phyloP scores from a whole-genome alignment of 805 yeast genomes.

The Ogataea degrootiae region DNA sequence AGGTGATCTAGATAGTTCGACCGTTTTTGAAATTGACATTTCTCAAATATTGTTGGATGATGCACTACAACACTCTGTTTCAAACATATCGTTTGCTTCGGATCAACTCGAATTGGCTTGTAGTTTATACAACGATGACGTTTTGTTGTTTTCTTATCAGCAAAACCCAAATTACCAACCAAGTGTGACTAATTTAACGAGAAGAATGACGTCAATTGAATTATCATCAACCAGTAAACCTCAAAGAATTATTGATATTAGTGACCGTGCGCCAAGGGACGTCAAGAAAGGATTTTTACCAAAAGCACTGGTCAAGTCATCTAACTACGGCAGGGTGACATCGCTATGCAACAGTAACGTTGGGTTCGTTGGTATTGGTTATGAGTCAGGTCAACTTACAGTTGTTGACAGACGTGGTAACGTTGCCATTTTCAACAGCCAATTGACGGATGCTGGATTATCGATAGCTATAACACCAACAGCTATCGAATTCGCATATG shows the following conservation, averaged over 20 bases:
- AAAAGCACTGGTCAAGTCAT: constrained; percentile 38
- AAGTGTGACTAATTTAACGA: constrained; percentile 16
- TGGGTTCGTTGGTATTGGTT: constrained; percentile 83
- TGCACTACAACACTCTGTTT: constrained; percentile 42
- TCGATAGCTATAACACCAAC: constrained; percentile 40
- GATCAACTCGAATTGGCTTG: constrained; percentile 73
- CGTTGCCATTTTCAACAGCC: constrained; percentile 40
- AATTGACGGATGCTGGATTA: constrained; percentile 25
- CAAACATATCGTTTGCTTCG: constrained; percentile 67
- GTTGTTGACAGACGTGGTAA: constrained; percentile 76
- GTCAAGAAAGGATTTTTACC: constrained; percentile 63
- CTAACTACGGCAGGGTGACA: constrained; percentile 45
- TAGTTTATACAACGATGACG: constrained; percentile 65
- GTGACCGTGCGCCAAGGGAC: constrained; percentile 46
- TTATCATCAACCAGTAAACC: constrained; percentile 26
- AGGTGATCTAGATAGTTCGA: constrained; percentile 59
- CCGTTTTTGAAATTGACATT: constrained; percentile 57
- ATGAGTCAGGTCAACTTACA: constrained; percentile 65
- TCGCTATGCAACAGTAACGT: constrained; percentile 64
- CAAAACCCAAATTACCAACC: constrained; percentile 43
- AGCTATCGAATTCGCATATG: constrained; percentile 65
- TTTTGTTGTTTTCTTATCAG: constrained; percentile 69
- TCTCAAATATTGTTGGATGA: constrained; percentile 41
- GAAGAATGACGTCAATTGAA: constrained; percentile 27
- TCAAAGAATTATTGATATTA: constrained; percentile 38